phyloP scores from a whole-genome alignment of 306 rosid genomes.

The Fragaria iinumae region DNA sequence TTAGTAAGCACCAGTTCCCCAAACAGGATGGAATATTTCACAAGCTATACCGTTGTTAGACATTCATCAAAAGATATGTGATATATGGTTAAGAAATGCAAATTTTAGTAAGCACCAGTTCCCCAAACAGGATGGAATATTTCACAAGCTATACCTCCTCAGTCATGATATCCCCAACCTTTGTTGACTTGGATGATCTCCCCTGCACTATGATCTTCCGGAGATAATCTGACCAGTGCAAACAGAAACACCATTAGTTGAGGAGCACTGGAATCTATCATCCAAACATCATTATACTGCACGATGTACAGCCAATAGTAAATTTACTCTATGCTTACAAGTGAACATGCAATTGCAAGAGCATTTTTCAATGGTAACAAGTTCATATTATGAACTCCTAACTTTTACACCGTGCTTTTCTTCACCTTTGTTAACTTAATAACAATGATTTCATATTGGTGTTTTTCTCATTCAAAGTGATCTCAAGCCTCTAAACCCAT shows the following conservation, averaged over 20 bases:
- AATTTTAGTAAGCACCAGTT: too few relatives aligned
- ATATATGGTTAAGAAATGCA: too few relatives aligned
- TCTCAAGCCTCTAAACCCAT: background rate
- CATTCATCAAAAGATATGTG: background rate
- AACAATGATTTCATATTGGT: background rate
- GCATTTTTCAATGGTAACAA: background rate
- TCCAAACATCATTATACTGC: background rate
- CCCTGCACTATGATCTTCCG: conserved; percentile 99
- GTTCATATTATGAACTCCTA: background rate
- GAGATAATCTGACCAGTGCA: conserved; percentile 66
- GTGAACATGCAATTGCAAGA: background rate
- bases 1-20: background rate
- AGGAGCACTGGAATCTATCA: background rate
- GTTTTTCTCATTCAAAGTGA: background rate
- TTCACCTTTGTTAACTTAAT: background rate
- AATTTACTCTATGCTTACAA: background rate
- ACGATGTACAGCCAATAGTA: background rate
- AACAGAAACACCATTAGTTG: background rate
- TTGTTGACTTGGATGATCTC: conserved; percentile 95
- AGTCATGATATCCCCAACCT: conserved; percentile 99
- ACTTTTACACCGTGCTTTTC: background rate
- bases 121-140: background rate
- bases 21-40: background rate
- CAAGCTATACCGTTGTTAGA: conserved; percentile 42
- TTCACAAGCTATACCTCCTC: conserved; percentile 68